Percentiles rank a stretch among this genome's conserved stretches.
Conservation (phyloP, 2,329 filamentous ascomycete genomes). For the Xylariaceae sp. region DNA sequence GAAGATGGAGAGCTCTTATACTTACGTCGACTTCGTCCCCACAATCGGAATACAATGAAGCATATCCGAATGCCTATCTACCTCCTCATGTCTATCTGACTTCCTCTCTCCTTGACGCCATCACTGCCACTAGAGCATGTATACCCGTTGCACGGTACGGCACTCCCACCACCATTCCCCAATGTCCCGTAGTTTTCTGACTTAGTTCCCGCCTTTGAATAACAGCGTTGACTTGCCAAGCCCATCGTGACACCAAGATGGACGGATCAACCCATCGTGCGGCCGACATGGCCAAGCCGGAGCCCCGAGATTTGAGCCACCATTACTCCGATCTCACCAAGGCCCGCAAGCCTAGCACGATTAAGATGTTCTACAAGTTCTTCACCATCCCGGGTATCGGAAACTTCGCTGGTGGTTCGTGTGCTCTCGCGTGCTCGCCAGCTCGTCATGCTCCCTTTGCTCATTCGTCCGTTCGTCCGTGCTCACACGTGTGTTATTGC, state of each 20-base stretch:
- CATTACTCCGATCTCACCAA: constrained; percentile 69
- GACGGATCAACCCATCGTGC: constrained; percentile 14
- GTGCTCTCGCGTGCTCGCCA: neutral
- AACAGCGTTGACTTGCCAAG: neutral
- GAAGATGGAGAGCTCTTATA: no score
- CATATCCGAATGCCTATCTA: no score
- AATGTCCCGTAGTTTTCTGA: neutral
- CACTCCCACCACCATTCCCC: no score
- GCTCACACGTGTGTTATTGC: neutral
- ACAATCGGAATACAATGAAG: no score
- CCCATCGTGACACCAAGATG: constrained; percentile 19
- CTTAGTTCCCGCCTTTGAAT: neutral
- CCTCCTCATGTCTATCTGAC: no score
- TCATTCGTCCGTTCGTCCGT: neutral
- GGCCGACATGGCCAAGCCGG: constrained; percentile 32
- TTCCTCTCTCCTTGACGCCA: no score
- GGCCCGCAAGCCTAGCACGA: constrained; percentile 57
- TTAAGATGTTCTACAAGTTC: constrained; percentile 86
- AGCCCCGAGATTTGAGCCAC: constrained; percentile 72
- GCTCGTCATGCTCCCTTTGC: neutral
- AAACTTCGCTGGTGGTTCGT: constrained; percentile 58
- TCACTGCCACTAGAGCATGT: no score
- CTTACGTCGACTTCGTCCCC: neutral
- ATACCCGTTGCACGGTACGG: no score
- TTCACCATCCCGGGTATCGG: constrained; percentile 62